Base-by-base conservation (phyloP, 129 eudicot species). In the Lactuca saligna region DNA sequence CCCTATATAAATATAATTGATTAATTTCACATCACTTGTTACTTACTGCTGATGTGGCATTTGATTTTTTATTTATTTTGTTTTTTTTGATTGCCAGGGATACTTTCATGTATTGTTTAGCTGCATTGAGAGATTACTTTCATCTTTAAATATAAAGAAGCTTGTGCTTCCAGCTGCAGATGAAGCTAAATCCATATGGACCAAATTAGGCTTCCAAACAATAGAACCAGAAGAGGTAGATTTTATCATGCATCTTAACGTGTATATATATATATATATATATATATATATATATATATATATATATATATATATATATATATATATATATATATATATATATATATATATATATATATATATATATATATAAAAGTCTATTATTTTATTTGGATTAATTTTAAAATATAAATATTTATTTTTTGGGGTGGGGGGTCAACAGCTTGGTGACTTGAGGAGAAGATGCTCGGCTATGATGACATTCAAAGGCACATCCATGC, bases 131-230 rank as follows among this genome's bases (percentile, higher is more conserved):
- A 87, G 84, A 71, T 63, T 94, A 65, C 84, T 94, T 37, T 80
- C 90, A 3, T 85, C 83, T 41, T 53, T 89, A 77, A 80, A 83
- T 7, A 78, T 94, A 33, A 90, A 78, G 76, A 86, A 71, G 70
- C 55, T 94, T 64, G 93, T 94, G 62, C 95, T 94, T 50, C 99
- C 99, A 35, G 92, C 99, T 51, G 89, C 99, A 6, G 95, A 89
- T 46, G 97, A 83, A 63, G 97, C 99, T 7, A 82, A 77, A 67
- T 76, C 99, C 63, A 81, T 94, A 39, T 94, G 99, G 99, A 85
- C 86, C 57, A 67, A 83, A 53, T 89, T 89, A 71, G 96, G 97
- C 39, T 94, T 94, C 64, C 42, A 38, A 48, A 80, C 82, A 57
- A 78, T 94, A 74, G 75, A 80, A 15, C 69, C 64, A 20, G 75